Conservation (phyloP, 495 filamentous ascomycete species). For the Cercophora samala region DNA sequence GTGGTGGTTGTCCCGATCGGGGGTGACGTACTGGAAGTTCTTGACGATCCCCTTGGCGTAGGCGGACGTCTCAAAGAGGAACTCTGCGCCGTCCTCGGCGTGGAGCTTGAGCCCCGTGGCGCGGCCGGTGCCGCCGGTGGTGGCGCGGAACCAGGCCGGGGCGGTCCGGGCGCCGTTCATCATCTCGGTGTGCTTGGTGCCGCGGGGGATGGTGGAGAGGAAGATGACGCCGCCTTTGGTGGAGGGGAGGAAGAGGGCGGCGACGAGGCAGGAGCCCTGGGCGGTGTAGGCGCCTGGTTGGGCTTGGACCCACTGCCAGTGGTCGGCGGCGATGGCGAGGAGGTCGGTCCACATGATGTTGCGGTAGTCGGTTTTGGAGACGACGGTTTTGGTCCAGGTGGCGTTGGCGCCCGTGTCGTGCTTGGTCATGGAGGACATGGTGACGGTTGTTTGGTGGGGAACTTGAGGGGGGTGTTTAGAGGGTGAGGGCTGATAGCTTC, state of each 20-base stretch:
- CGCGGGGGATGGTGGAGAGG: no score
- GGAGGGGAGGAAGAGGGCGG: neutral
- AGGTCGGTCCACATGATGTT: slow-evolving; percentile 4
- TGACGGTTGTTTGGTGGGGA: no score
- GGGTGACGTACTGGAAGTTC: neutral
- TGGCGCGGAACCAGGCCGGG: no score
- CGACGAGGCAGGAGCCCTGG: neutral
- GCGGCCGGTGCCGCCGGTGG: no score
- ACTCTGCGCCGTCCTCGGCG: no score
- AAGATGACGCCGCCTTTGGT: no score
- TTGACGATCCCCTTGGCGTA: neutral
- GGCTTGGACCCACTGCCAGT: neutral
- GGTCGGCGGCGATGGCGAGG: neutral
- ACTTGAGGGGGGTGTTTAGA: neutral
- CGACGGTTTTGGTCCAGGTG: neutral
- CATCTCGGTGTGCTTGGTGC: no score
- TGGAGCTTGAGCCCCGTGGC: no score
- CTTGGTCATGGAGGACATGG: neutral
- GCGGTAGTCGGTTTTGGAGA: neutral
- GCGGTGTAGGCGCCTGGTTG: neutral
- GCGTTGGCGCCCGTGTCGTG: neutral
- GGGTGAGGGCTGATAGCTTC: neutral
- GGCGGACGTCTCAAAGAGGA: no score
- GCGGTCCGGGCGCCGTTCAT: no score
- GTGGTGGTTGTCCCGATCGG: neutral